Evolutionary conservation across 2,329 filamentous ascomycete genomes (phyloP).

Genomic region (Triangularia setosa): DNA sequence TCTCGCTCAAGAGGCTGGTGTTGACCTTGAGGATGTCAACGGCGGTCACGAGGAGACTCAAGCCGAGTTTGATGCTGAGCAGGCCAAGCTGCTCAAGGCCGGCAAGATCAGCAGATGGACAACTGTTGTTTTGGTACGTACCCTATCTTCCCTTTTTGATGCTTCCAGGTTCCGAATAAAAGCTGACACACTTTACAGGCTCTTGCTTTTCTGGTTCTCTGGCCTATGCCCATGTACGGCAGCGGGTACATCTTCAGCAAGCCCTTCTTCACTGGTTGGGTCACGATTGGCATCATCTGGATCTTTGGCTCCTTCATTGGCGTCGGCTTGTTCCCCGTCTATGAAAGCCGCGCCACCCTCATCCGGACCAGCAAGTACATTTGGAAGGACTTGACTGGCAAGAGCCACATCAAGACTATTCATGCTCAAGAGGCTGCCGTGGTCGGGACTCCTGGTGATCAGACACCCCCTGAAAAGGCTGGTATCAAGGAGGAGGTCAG

Average conservation of each 20-base stretch:
- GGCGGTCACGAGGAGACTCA: constrained; percentile 38
- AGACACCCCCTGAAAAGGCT: constrained; percentile 27
- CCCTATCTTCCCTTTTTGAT: neutral
- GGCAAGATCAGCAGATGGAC: constrained; percentile 33
- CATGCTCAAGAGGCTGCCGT: constrained; percentile 27
- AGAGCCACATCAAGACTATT: constrained; percentile 30
- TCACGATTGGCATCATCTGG: constrained; percentile 74
- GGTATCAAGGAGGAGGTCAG: constrained; percentile 19
- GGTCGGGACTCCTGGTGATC: constrained; percentile 22
- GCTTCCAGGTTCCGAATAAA: neutral
- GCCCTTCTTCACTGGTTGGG: constrained; percentile 79
- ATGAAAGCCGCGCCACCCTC: constrained; percentile 70
- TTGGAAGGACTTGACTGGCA: constrained; percentile 53
- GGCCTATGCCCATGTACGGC: constrained; percentile 92
- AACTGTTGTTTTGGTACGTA: constrained; percentile 32
- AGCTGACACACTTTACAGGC: constrained; percentile 38
- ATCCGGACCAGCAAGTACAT: constrained; percentile 58
- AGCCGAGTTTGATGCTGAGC: constrained; percentile 41
- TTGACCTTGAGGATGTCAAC: constrained; percentile 62
- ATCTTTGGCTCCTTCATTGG: constrained; percentile 68
- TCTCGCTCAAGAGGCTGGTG: constrained; percentile 56
- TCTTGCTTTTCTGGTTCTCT: constrained; percentile 70
- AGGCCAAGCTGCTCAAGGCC: constrained; percentile 31
- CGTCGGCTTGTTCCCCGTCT: constrained; percentile 78
- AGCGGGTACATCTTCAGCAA: constrained; percentile 76